Evolutionary conservation across 129 eudicot genomes (phyloP).

Genomic region (Rutidosis leptorrhynchoides): DNA sequence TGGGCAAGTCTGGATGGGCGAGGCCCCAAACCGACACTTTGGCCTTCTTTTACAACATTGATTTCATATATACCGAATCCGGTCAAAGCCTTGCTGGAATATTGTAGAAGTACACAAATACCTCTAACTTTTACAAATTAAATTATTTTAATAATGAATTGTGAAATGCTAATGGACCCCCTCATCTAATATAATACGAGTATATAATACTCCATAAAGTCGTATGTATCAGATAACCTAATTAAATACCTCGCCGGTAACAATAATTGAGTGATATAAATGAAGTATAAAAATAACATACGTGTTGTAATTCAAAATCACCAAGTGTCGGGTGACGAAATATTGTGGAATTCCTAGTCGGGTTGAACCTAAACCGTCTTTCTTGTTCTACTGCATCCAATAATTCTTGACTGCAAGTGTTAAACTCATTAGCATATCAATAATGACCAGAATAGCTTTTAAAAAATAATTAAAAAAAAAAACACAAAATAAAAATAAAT

Average conservation of each 20-base stretch:
- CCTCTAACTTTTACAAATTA: not conserved
- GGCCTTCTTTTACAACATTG: too few relatives aligned
- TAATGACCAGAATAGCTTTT: not conserved
- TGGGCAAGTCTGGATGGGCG: too few relatives aligned
- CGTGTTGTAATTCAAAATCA: constrained; percentile 70
- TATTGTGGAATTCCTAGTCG: constrained; percentile 56
- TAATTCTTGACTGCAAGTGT: constrained; percentile 56
- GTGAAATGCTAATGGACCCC: not conserved
- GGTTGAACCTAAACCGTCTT: constrained; percentile 45
- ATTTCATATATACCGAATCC: too few relatives aligned
- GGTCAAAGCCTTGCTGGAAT: not conserved
- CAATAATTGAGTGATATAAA: not conserved
- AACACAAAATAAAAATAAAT: not conserved
- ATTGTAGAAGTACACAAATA: not conserved
- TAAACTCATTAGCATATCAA: constrained; percentile 1
- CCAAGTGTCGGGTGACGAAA: constrained; percentile 75
- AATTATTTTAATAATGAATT: too few relatives aligned
- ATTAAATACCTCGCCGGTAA: too few relatives aligned
- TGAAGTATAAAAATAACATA: constrained; percentile 16
- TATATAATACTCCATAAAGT: not conserved
- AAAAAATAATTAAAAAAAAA: not conserved
- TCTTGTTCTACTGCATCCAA: constrained; percentile 71
- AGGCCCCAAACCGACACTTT: too few relatives aligned
- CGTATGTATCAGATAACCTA: not conserved
- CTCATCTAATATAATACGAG: not conserved